phyloP scores from a whole-genome alignment of 345 rosid species.

The Citrus sp. region DNA sequence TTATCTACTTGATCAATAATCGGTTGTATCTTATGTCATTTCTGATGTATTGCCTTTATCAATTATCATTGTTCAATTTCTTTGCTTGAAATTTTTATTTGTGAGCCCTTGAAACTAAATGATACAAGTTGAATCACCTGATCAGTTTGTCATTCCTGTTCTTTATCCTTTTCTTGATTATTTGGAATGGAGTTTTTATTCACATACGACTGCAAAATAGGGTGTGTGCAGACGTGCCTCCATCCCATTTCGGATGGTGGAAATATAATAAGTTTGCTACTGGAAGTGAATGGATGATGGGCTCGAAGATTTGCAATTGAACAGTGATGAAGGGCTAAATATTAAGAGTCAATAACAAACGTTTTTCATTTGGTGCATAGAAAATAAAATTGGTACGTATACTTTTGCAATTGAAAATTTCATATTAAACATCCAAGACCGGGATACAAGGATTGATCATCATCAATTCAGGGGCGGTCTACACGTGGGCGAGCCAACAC shows the following conservation, averaged over 20 bases:
- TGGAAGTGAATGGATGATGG: background rate
- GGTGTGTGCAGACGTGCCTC: background rate
- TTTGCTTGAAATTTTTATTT: background rate
- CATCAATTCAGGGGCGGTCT: too few relatives aligned
- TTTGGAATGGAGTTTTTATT: background rate
- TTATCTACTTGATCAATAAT: background rate
- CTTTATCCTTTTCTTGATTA: background rate
- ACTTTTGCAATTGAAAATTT: background rate
- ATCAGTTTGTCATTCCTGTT: background rate
- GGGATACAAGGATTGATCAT: background rate
- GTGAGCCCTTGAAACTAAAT: background rate
- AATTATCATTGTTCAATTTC: background rate
- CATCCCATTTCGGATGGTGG: background rate
- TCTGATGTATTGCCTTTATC: background rate
- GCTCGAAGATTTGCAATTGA: background rate
- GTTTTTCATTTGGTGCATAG: background rate
- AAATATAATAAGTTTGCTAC: background rate
- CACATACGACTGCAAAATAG: background rate
- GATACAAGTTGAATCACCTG: background rate
- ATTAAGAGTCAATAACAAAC: too few relatives aligned
- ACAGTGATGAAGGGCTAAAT: background rate
- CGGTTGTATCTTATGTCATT: background rate
- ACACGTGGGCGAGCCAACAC: constrained; percentile 8
- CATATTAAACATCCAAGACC: background rate
- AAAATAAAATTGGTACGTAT: background rate